phyloP scores from a whole-genome alignment of 1,139 yeast species.

The Pichia sp. region DNA sequence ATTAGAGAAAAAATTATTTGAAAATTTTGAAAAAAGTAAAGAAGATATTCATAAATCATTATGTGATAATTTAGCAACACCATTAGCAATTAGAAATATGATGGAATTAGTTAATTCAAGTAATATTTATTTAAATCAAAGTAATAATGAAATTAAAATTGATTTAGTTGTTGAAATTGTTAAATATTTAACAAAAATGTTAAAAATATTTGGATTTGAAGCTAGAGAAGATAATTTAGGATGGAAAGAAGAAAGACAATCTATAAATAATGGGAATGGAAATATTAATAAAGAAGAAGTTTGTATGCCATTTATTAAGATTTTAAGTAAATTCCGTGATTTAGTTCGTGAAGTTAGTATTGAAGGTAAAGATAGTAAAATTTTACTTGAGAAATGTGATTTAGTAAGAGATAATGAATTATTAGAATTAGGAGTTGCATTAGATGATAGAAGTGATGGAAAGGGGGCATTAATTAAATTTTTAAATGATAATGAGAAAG shows the following conservation, averaged over 20 bases:
- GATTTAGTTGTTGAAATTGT: slow-evolving; percentile 64
- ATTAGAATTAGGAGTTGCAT: slow-evolving; percentile 67
- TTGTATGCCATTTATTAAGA: slow-evolving; percentile 74
- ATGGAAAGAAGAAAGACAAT: slow-evolving; percentile 40
- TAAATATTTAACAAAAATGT: slow-evolving; percentile 62
- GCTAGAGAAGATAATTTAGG: slow-evolving; percentile 67
- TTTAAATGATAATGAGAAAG: slow-evolving; percentile 60
- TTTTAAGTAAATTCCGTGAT: slow-evolving; percentile 76
- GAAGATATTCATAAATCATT: slow-evolving; percentile 68
- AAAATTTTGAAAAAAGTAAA: slow-evolving; percentile 49
- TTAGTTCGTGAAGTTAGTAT: slow-evolving; percentile 70
- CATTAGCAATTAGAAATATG: slow-evolving; percentile 60
- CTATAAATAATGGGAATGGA: slow-evolving; percentile 17
- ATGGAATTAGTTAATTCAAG: slow-evolving; percentile 64
- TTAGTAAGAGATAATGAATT: slow-evolving; percentile 56
- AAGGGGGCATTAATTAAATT: slow-evolving; percentile 76
- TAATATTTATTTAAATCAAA: slow-evolving; percentile 61
- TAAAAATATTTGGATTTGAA: slow-evolving; percentile 70
- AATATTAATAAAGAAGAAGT: slow-evolving; percentile 51
- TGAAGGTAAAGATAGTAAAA: slow-evolving; percentile 44
- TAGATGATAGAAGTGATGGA: slow-evolving; percentile 83
- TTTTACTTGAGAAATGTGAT: slow-evolving; percentile 58
- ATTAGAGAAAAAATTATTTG: slow-evolving; percentile 45
- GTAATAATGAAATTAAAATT: slow-evolving; percentile 48
- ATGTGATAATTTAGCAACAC: slow-evolving; percentile 82